These are phyloP conservation scores for Xylariomycetidae sp. DNA, from an alignment of 2,329 filamentous ascomycete species.

Conservation along the genomic window DNA sequence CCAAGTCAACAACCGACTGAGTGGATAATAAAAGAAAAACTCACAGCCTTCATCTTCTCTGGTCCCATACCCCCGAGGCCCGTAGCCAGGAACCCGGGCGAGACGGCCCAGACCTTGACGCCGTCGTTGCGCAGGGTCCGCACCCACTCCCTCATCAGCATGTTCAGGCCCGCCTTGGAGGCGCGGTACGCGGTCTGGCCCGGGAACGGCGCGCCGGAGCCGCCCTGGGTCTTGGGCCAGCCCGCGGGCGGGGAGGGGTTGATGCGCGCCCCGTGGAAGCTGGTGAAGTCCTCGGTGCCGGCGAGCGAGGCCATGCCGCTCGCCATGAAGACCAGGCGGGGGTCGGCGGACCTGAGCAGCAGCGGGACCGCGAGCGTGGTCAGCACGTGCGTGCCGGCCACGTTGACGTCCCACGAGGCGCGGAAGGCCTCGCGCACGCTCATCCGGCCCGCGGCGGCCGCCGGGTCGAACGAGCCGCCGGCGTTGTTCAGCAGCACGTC, in stretches of 20 bases:
- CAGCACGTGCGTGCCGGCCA: conserved; percentile 33
- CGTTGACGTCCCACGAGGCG: conserved; percentile 38
- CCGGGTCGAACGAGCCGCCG: conserved; percentile 33
- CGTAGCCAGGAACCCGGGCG: conserved; percentile 20
- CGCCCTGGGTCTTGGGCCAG: conserved; percentile 34
- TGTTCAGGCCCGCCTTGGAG: conserved; percentile 41
- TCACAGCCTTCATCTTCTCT: conserved; percentile 17
- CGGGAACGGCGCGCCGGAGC: conserved; percentile 8
- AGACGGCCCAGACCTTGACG: conserved; percentile 39
- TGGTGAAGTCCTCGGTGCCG: conserved; percentile 20
- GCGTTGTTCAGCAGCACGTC: conserved; percentile 48
- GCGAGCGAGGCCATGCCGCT: conserved; percentile 34
- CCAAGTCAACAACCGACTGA: too few species aligned
- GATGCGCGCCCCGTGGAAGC: conserved; percentile 7
- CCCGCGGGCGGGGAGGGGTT: conserved; percentile 23
- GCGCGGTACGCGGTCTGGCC: conserved; percentile 34
- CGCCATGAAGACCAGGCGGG: conserved; percentile 43
- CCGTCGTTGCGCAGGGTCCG: conserved; percentile 33
- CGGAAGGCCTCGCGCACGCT: conserved; percentile 34
- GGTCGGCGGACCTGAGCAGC: conserved; percentile 37
- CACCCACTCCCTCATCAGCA: conserved; percentile 43
- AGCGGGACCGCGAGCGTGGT: conserved; percentile 34
- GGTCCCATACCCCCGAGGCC: conserved; percentile 9
- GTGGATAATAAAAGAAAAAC: conserved; percentile 6
- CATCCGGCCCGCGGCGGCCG: conserved; percentile 20